Base-by-base conservation (phyloP, 1,284 basidiomycete genomes). In the Irpex sp. region DNA sequence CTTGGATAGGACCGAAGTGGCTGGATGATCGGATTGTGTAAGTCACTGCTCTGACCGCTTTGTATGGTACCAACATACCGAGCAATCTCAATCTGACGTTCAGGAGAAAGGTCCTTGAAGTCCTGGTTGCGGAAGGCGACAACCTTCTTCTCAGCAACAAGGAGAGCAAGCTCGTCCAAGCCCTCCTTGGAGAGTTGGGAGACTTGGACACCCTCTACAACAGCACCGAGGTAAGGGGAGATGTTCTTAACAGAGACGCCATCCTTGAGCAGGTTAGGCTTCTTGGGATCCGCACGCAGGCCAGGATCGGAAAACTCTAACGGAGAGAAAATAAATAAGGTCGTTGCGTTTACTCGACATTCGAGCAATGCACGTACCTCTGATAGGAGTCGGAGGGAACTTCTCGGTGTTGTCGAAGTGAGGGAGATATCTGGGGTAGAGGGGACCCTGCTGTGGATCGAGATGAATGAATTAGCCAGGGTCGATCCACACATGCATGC, bases 121-220 rank as follows among this genome's bases (percentile, higher is more conserved):
- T 85, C 80, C 67, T 85, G 84, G 71, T 85, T 79, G 26, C 83
- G 78, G 73, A 87, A 83, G 21, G 84, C 68, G 1, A 87, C 72
- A 31, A 88, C 78, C 68, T 86, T 86, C 59, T 86, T 74, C 70
- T 88, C 81, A 1, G 86, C 87, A 15, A 83, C 79, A 63, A 78
- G 80, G 13, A 88, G 76, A 0, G 87, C 86, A 43, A 89, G 80
- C 69, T 89, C 85, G 66, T 89, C 84, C 15, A 85, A 77, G 2
- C 85, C 85, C 58, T 79, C 81, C 15, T 78, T 75, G 47, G 74
- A 77, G 37, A 89, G 79, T 67, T 86, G 69, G 7, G 82, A 83
- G 58, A 89, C 75, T 67, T 88, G 83, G 7, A 88, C 76, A 4
- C 86, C 86, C n/a, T 70, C 70, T 63, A 89, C 72, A 66, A 86